A percentile compares a stretch with the other conserved stretches of the same genome.
Evolutionary conservation across 2,329 filamentous ascomycete species (phyloP).

Genomic region (Cercospora sesami): DNA sequence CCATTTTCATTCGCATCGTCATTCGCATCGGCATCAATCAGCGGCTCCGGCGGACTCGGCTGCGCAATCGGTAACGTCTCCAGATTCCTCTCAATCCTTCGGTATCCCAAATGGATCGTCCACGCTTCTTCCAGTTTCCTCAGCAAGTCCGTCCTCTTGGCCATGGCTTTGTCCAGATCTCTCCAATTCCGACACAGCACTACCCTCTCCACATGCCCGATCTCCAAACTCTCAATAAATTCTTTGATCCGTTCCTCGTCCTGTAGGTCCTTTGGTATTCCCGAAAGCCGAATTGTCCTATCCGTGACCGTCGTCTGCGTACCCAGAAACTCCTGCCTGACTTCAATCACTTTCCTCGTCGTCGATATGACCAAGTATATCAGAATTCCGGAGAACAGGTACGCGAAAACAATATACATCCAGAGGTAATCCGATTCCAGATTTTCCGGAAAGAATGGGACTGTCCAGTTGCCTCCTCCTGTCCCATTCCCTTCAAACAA

Average conservation of each 20-base stretch:
- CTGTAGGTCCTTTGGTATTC: conserved; percentile 76
- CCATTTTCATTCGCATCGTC: conserved; percentile 37
- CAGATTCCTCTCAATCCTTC: conserved; percentile 50
- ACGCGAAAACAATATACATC: conserved; percentile 93
- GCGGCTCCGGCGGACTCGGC: conserved; percentile 43
- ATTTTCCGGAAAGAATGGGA: conserved; percentile 26
- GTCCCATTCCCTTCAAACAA: conserved; percentile 16
- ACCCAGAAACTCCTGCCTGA: conserved; percentile 87
- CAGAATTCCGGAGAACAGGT: conserved; percentile 81
- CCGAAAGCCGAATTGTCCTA: conserved; percentile 85
- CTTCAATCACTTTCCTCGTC: conserved; percentile 79
- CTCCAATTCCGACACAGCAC: conserved; percentile 86
- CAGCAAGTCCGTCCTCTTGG: conserved; percentile 64
- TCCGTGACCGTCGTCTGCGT: conserved; percentile 95
- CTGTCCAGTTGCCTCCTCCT: conserved; percentile 13
- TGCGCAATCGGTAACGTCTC: conserved; percentile 54
- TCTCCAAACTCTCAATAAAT: conserved; percentile 81
- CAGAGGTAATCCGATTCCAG: conserved; percentile 67
- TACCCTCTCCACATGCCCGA: conserved; percentile 86
- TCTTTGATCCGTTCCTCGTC: conserved; percentile 81
- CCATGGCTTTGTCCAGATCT: conserved; percentile 72
- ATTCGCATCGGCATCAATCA: conserved; percentile 27
- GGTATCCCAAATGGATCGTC: conserved; percentile 70
- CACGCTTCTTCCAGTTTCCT: conserved; percentile 79
- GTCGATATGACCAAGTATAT: conserved; percentile 80